Base-by-base conservation (phyloP, 352 stramenopile genomes). In the Pythium brachiatum region DNA sequence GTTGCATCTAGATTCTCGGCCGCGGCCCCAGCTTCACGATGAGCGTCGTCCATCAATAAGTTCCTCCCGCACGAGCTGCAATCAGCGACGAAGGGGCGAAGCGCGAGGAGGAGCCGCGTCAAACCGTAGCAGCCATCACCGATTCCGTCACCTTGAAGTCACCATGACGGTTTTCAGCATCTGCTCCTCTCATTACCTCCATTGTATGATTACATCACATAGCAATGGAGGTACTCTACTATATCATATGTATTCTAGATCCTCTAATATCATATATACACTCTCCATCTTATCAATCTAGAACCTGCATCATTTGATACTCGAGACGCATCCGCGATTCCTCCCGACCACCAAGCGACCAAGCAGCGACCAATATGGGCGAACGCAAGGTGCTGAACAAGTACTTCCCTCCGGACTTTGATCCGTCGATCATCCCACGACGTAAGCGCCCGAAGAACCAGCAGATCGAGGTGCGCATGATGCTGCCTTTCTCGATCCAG, bases 321-420 rank as follows among this genome's bases (percentile, higher is more conserved):
- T n/a, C n/a, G 5, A 27, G 39, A 16, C 25, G 39, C 39, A n/a
- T 47, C 39, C 26, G 47, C n/a, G 21, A 43, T 47, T 58, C 31
- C 34, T 25, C 39, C 1, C 20, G 16, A 57, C 7, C 4, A 41
- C 26, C 21, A 57, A 7, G n/a, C 20, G 27, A 59, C 29, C 29
- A 34, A 12, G 8, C 34, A 12, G 34, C 13, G 8, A 9, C 13
- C 18, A 80, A 18, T 58, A 99, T 99, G 97, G 97, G 97, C 69
- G 97, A 99, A 82, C 93, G 97, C 62, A 99, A 99, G 82, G 97
- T 99, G 53, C 79, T 99, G 26, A 99, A 99, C 86, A 99, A 99
- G 78, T 99, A 99, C 81, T 98, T 99, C 81, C 97, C 96, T 12
- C 87, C 97, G 68, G 96, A 99, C 79, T 99, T 99, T 73, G 97